A percentile compares a stretch with the other conserved stretches of the same genome.
phyloP scores from a whole-genome alignment of 305 asterid species.

The Withania somnifera region DNA sequence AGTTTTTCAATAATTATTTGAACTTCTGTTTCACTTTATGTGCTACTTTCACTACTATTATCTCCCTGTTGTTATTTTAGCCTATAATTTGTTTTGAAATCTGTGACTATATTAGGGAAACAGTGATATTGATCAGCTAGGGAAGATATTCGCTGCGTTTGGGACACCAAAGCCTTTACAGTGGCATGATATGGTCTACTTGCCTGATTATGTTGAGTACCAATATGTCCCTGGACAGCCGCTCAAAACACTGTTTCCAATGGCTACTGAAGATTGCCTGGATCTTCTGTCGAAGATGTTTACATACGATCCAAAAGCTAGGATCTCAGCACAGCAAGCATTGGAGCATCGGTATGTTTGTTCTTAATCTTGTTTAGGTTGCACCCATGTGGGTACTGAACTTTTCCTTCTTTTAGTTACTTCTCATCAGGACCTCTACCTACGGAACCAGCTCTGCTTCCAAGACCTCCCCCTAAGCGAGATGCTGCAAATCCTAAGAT shows the following conservation, averaged over 20 bases:
- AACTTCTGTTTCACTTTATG: not conserved
- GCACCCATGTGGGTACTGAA: slow-evolving; percentile 1
- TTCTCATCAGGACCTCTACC: slow-evolving; percentile 81
- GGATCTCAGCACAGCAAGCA: slow-evolving; percentile 92
- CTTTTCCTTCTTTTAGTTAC: slow-evolving; percentile 35
- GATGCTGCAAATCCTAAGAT: slow-evolving; percentile 45
- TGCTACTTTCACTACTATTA: not conserved
- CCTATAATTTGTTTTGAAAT: not conserved
- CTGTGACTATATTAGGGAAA: slow-evolving; percentile 43
- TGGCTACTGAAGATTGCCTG: slow-evolving; percentile 82
- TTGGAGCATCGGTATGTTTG: slow-evolving; percentile 77
- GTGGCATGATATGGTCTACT: slow-evolving; percentile 84
- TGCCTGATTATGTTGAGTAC: slow-evolving; percentile 96
- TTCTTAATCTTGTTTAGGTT: not conserved
- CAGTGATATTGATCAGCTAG: slow-evolving; percentile 91
- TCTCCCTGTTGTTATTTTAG: not conserved
- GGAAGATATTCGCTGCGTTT: slow-evolving; percentile 83
- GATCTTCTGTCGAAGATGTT: slow-evolving; percentile 92
- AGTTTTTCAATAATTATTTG: not conserved
- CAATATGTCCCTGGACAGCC: slow-evolving; percentile 88
- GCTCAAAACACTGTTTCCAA: slow-evolving; percentile 71
- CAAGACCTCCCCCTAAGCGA: slow-evolving; percentile 81
- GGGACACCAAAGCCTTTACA: slow-evolving; percentile 91
- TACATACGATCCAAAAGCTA: slow-evolving; percentile 71
- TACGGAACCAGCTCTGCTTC: slow-evolving; percentile 85